phyloP scores from a whole-genome alignment of 768 basidiomycete genomes.

The Boletus sp. region DNA sequence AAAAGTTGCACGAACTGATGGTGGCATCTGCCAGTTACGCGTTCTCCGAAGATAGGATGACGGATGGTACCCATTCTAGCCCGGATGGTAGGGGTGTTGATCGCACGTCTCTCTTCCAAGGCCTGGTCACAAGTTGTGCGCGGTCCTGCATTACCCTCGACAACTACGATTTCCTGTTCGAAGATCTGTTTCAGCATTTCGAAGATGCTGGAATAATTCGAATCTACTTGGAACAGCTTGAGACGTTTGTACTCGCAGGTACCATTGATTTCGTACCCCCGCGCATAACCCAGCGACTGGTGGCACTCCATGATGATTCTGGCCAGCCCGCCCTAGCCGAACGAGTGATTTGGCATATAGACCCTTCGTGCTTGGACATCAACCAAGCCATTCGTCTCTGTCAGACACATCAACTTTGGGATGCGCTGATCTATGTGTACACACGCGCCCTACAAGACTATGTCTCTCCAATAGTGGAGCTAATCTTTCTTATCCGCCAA shows the following conservation, averaged over 20 bases:
- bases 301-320: constrained; percentile 72
- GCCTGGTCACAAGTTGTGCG: constrained; percentile 72
- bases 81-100: constrained; percentile 90
- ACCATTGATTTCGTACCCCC: constrained; percentile 78
- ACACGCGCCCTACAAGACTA: constrained; percentile 86
- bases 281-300: constrained; percentile 79
- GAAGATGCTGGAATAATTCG: constrained; percentile 76
- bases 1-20: constrained; percentile 80
- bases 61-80: constrained; percentile 78
- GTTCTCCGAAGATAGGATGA: constrained; percentile 94
- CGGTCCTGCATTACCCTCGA: constrained; percentile 77
- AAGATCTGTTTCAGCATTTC: constrained; percentile 90
- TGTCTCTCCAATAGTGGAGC: constrained; percentile 82
- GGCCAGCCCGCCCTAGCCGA: constrained; percentile 75
- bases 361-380: constrained; percentile 86
- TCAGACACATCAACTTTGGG: constrained; percentile 78
- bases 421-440: constrained; percentile 93
- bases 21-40: constrained; percentile 82
- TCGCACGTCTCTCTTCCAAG: constrained; percentile 85
- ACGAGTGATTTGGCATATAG: constrained; percentile 92
- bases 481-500: constrained; percentile 71
- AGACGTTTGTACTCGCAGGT: constrained; percentile 75
- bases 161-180: constrained; percentile 85
- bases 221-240: constrained; percentile 81
- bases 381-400: constrained; percentile 90